Evolutionary conservation across 805 yeast species (phyloP).

Genomic region (Scheffersomyces coipomensis): DNA sequence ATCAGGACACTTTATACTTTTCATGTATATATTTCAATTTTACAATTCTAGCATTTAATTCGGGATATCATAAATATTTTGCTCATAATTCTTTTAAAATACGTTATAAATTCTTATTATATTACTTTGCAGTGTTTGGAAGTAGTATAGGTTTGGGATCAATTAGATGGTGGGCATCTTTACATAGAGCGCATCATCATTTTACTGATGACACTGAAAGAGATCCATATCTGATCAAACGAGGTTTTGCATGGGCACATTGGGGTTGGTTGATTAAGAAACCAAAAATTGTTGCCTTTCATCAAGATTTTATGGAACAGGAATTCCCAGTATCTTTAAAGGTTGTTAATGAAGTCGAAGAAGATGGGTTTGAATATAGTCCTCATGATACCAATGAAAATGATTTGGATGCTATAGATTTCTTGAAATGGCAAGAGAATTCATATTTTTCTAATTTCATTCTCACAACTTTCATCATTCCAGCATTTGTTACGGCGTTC

Average conservation of each 20-base stretch:
- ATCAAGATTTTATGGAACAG: slow-evolving; percentile 32
- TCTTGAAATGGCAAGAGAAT: slow-evolving; percentile 36
- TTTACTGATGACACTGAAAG: slow-evolving; percentile 78
- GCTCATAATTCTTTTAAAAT: slow-evolving; percentile 39
- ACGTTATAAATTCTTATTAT: slow-evolving; percentile 33
- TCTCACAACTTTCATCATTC: slow-evolving; percentile 29
- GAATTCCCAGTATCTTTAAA: slow-evolving; percentile 25
- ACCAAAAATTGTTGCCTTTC: slow-evolving; percentile 42
- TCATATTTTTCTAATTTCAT: slow-evolving; percentile 25
- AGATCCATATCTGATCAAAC: slow-evolving; percentile 83
- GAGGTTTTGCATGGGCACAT: slow-evolving; percentile 81
- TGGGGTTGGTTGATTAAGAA: slow-evolving; percentile 82
- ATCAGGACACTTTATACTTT: slow-evolving; percentile 25
- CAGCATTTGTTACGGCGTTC: slow-evolving; percentile 21
- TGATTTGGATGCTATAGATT: slow-evolving; percentile 13
- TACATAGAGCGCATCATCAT: slow-evolving; percentile 89
- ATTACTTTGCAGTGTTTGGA: slow-evolving; percentile 58
- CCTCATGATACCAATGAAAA: slow-evolving; percentile 12
- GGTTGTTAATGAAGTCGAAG: slow-evolving; percentile 9
- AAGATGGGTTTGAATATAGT: slow-evolving; percentile 24
- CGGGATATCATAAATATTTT: slow-evolving; percentile 43
- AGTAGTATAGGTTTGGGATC: slow-evolving; percentile 76
- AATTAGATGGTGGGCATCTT: slow-evolving; percentile 73
- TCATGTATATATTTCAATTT: slow-evolving; percentile 30
- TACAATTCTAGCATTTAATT: slow-evolving; percentile 38